A percentile compares a stretch with the other conserved stretches of the same genome.
phyloP scores from a whole-genome alignment of 202 grass and related monocot genomes.

The Musa balbisiana region DNA sequence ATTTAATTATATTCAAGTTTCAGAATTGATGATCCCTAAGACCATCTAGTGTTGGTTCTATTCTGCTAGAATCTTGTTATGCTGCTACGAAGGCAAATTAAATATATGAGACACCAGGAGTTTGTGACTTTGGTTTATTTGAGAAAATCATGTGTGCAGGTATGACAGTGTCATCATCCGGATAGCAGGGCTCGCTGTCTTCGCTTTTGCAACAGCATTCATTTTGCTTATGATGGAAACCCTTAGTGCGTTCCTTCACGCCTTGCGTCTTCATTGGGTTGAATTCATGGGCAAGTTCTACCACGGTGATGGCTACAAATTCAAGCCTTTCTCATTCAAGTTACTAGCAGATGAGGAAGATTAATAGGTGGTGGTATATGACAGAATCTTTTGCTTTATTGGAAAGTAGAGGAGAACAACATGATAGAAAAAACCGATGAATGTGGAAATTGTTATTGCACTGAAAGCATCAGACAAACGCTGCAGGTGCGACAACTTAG shows the following conservation, averaged over 20 bases:
- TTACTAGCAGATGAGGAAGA: conserved; percentile 68
- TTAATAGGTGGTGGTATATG: conserved; percentile 30
- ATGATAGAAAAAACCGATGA: not conserved
- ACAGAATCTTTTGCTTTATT: conserved; percentile 35
- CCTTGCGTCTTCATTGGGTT: conserved; percentile 97
- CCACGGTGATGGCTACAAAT: conserved; percentile 98
- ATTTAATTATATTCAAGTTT: not conserved
- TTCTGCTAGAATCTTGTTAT: not conserved
- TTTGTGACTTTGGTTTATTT: not conserved
- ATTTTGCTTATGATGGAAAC: conserved; percentile 99
- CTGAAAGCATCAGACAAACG: not conserved
- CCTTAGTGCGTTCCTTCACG: conserved; percentile 90
- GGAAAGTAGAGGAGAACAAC: not conserved
- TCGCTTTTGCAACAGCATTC: conserved; percentile 95
- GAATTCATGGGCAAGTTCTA: conserved; percentile 99
- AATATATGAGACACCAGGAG: not conserved
- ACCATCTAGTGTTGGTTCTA: not conserved
- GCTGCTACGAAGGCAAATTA: not conserved
- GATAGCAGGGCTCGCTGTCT: conserved; percentile 55
- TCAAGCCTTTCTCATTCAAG: conserved; percentile 91
- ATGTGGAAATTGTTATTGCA: not conserved
- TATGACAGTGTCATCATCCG: conserved; percentile 73
- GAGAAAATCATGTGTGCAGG: conserved; percentile 38
- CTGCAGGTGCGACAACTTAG: not conserved
- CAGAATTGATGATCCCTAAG: not conserved